Percentiles rank a stretch among this genome's conserved stretches.
Conservation (phyloP, 495 filamentous ascomycete genomes). For the Neurospora sp. region DNA sequence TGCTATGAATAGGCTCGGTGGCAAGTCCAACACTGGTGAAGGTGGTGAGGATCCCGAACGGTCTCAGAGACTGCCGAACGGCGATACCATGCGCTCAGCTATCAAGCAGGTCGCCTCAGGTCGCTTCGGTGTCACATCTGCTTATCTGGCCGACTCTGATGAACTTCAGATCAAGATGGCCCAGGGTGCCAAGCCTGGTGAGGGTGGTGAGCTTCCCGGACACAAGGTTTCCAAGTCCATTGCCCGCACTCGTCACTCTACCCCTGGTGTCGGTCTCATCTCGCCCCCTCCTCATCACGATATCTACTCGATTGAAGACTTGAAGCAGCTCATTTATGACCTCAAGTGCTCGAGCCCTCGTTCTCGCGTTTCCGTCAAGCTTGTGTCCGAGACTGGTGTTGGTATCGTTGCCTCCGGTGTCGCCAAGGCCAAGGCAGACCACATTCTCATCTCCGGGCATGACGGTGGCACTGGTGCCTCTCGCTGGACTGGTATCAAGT, state of each 20-base stretch:
- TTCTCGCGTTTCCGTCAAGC: conserved; percentile 92
- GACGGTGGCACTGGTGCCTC: conserved; percentile 98
- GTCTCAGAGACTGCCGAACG: conserved; percentile 76
- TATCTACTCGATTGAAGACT: conserved; percentile 97
- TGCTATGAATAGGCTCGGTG: conserved; percentile 95
- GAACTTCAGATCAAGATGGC: conserved; percentile 99
- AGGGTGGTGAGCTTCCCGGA: conserved; percentile 95
- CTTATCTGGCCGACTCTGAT: conserved; percentile 97
- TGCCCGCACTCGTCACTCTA: conserved; percentile 94
- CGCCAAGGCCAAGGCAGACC: conserved; percentile 96
- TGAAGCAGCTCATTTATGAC: conserved; percentile 99
- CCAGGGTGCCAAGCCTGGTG: conserved; percentile 96
- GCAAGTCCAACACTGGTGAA: conserved; percentile 98
- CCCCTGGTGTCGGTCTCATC: conserved; percentile 93
- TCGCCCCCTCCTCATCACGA: conserved; percentile 99
- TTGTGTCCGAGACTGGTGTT: conserved; percentile 96
- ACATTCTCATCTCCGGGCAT: conserved; percentile 95
- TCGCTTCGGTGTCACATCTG: conserved; percentile 94
- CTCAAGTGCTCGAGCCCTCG: conserved; percentile 96
- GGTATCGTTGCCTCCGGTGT: conserved; percentile 98
- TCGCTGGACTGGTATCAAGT: conserved; percentile 99
- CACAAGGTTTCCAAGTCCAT: conserved; percentile 98
- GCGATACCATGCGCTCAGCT: conserved; percentile 95
- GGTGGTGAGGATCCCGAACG: conserved; percentile 96
- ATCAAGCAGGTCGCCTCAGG: conserved; percentile 99